These are phyloP conservation scores for Pichia paraexigua DNA, from an alignment of 805 yeast species.

Conservation along the genomic window DNA sequence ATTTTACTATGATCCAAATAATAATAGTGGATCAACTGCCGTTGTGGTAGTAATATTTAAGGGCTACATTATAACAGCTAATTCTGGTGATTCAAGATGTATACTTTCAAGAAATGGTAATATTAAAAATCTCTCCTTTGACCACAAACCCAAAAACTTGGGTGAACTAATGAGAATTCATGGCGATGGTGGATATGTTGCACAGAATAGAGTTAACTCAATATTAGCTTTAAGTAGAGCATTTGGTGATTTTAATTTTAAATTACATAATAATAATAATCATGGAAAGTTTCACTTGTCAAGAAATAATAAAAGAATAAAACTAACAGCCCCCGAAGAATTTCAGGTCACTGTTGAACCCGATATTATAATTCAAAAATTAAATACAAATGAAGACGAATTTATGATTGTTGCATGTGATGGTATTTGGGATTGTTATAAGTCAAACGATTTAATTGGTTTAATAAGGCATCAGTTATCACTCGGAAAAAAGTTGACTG, in stretches of 20 bases:
- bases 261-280: conserved; percentile 26
- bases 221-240: conserved; percentile 51
- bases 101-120: conserved; percentile 45
- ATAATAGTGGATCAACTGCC: conserved; percentile 46
- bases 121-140: conserved; percentile 56
- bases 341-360: conserved; percentile 77
- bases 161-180: conserved; percentile 52
- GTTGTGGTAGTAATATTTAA: conserved; percentile 39
- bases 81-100: conserved; percentile 72
- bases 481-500: conserved; percentile 49
- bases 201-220: conserved; percentile 54
- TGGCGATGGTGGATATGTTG: conserved; percentile 52
- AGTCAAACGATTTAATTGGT: conserved; percentile 45
- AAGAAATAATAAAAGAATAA: conserved; percentile 18
- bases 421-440: conserved; percentile 74
- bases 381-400: conserved; percentile 51
- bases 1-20: conserved; percentile 31
- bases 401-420: conserved; percentile 72
- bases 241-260: conserved; percentile 60
- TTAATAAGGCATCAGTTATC: conserved; percentile 51
- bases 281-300: conserved; percentile 18
- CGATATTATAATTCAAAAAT: conserved; percentile 53
- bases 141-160: conserved; percentile 53
- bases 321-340: conserved; percentile 50
- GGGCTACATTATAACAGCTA: conserved; percentile 46